Evolutionary conservation across 352 stramenopile species (phyloP).

Genomic region (Elongisporangium senticosum): DNA sequence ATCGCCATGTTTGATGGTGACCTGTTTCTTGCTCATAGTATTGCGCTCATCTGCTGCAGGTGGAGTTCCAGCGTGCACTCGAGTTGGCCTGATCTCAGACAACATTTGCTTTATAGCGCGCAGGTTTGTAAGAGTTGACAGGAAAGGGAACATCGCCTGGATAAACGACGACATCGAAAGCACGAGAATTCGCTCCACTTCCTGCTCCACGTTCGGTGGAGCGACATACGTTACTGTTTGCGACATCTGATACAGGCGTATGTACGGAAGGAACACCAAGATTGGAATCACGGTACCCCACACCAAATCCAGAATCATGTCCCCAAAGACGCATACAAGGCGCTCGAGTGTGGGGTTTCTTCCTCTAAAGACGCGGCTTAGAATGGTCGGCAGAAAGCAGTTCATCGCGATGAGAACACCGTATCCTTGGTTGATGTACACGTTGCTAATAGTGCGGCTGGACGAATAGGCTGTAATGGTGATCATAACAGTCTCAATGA

Average conservation of each 20-base stretch:
- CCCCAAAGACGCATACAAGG: constrained; percentile 10
- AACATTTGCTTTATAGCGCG: constrained; percentile 11
- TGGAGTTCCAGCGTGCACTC: not conserved
- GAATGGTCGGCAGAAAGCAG: not conserved
- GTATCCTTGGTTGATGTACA: not conserved
- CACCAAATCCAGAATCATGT: constrained; percentile 17
- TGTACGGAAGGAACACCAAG: constrained; percentile 12
- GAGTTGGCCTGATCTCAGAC: not conserved
- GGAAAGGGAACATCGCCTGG: constrained; percentile 14
- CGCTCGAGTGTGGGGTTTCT: constrained; percentile 1
- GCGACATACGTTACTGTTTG: not conserved
- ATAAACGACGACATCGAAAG: constrained; percentile 12
- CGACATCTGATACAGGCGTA: not conserved
- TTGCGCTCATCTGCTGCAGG: too few species aligned
- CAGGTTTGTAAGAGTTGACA: constrained; percentile 5
- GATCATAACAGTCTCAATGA: not conserved
- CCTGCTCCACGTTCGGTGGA: constrained; percentile 5
- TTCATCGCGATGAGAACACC: not conserved
- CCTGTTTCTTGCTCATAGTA: too few species aligned
- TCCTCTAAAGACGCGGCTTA: not conserved
- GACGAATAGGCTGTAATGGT: not conserved
- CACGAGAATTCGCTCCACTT: constrained; percentile 16
- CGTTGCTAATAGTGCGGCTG: not conserved
- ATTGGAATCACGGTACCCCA: constrained; percentile 17
- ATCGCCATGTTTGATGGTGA: not conserved